A percentile compares a stretch with the other conserved stretches of the same genome.
Conservation (phyloP, 1,284 basidiomycete species). For the Malassezia vespertilionis region DNA sequence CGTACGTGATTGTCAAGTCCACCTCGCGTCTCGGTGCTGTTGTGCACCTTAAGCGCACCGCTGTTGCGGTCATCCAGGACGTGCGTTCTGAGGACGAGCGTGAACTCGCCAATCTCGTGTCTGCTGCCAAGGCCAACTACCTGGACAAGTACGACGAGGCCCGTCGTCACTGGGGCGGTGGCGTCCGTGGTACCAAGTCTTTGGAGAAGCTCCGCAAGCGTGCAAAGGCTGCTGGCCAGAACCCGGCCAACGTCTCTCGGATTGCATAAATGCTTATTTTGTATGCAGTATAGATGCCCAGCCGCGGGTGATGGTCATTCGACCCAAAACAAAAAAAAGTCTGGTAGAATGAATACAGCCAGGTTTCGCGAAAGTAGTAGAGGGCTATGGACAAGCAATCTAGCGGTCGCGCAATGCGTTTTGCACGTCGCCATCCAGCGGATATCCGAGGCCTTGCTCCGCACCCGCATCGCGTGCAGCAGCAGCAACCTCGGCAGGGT, state of each 20-base stretch:
- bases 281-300: not conserved
- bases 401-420: not conserved
- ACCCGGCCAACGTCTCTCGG: not conserved
- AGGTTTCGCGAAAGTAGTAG: no score
- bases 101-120: slow-evolving; percentile 82
- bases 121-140: slow-evolving; percentile 88
- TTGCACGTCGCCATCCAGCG: not conserved
- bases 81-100: slow-evolving; percentile 87
- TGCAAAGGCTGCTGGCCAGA: slow-evolving; percentile 69
- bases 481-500: not conserved
- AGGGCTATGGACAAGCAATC: no score
- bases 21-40: slow-evolving; percentile 94
- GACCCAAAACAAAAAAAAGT: not conserved
- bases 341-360: no score
- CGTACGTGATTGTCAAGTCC: slow-evolving; percentile 92
- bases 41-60: slow-evolving; percentile 95
- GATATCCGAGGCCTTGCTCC: not conserved
- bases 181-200: slow-evolving; percentile 82
- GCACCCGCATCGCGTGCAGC: not conserved
- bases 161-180: slow-evolving; percentile 89
- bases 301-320: not conserved
- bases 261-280: no score
- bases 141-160: slow-evolving; percentile 90
- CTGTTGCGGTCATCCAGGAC: slow-evolving; percentile 80
- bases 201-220: slow-evolving; percentile 84